Base-by-base conservation (phyloP, 2,329 filamentous ascomycete genomes). In the Fusarium tanahbumbuense region DNA sequence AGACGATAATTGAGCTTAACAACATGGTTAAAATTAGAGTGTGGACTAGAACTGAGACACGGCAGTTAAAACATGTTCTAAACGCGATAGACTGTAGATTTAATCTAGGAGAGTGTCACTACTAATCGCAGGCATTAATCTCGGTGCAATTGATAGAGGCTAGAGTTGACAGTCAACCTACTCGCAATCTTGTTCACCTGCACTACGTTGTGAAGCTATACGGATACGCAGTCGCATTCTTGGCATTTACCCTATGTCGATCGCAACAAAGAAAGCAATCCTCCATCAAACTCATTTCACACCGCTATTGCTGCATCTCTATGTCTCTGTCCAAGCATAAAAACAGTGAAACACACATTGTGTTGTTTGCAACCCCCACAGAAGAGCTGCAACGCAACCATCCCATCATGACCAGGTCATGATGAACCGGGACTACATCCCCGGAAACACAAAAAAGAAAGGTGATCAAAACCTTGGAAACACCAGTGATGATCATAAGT, bases 21-120 rank as follows among this genome's bases (percentile, higher is more conserved):
- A 59, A 34, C 52, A 64, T 65, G 60, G 61, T 64, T 64, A 66
- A 66, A 71, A 64, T 68, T 68, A 69, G 53, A 71, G 52, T 61
- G 49, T 48, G 28, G 45, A 52, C 49, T 54, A 44, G 22, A 22
- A 25, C 41, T 58, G 50, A 52, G 20, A 68, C 67, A 47, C 40
- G 45, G 55, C 54, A 49, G 28, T 41, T 25, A 15, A 41, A 27
- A 55, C 48, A 46, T 52, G 23, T 30, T 40, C 12, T 23, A 53
- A 54, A 45, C 27, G 18, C 18, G 34, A n/a, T 37, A 4, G 18
- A 37, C 34, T 37, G 34, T 37, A 37, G 34, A 37, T 37, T 18
- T n/a, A 6, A 37, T 37, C 9, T 37, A n/a, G 34, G 34, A 37
- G 34, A 37, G 16, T 18, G 34, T 37, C 34, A 30, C 28, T 28